phyloP scores from a whole-genome alignment of 768 basidiomycete species.

The Harrya chromipes region DNA sequence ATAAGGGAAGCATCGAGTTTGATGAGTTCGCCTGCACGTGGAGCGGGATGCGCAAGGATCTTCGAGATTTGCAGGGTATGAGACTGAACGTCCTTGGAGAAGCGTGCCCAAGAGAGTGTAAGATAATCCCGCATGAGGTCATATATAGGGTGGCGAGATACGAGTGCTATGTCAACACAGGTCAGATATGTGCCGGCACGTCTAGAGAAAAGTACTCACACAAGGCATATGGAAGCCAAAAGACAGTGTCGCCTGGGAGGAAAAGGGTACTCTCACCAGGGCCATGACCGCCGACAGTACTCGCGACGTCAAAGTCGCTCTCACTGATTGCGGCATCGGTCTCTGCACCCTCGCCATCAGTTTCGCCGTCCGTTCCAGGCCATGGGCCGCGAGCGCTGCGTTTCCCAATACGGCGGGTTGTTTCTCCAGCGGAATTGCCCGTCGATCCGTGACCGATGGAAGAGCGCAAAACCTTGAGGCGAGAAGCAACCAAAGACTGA shows the following conservation, averaged over 20 bases:
- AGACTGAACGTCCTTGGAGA: constrained; percentile 90
- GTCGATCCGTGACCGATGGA: constrained; percentile 44
- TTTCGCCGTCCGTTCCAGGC: constrained; percentile 65
- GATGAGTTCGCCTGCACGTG: constrained; percentile 82
- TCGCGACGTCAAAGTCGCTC: constrained; percentile 82
- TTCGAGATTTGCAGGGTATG: constrained; percentile 90
- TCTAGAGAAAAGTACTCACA: constrained; percentile 48
- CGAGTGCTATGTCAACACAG: constrained; percentile 53
- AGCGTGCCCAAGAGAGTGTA: constrained; percentile 92
- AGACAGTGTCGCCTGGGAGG: constrained; percentile 84
- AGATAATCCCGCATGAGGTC: constrained; percentile 95
- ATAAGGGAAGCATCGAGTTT: constrained; percentile 80
- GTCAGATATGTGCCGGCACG: constrained; percentile 7
- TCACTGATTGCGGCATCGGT: constrained; percentile 78
- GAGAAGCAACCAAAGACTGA: constrained; percentile 65
- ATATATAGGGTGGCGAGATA: constrained; percentile 91
- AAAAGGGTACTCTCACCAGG: constrained; percentile 88
- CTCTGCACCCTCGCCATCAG: constrained; percentile 67
- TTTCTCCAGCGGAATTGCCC: constrained; percentile 45
- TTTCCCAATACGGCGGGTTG: constrained; percentile 57
- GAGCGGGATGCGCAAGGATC: constrained; percentile 83
- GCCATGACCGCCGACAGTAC: constrained; percentile 68
- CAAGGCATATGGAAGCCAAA: constrained; percentile 92
- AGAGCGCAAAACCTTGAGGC: constrained; percentile 61
- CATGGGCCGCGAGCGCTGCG: constrained; percentile 66